A percentile compares a stretch with the other conserved stretches of the same genome.
These are phyloP conservation scores for Mucor ambiguus DNA, from an alignment of 371 early-diverging fungal genomes.

Conservation along the genomic window DNA sequence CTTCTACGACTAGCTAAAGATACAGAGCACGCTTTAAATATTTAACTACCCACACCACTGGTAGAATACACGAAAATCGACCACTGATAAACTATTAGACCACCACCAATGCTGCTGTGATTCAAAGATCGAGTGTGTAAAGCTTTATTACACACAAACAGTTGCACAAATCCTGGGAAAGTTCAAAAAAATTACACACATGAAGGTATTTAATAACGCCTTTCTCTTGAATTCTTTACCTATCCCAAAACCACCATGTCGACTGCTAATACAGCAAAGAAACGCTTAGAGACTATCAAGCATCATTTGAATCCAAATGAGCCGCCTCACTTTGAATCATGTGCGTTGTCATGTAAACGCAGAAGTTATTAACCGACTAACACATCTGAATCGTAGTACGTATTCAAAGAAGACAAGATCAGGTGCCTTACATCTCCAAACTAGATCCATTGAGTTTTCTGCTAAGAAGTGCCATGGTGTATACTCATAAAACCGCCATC, in stretches of 20 bases:
- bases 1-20: background rate
- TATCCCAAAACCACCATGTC: background rate
- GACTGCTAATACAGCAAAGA: background rate
- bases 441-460: slow-evolving; percentile 58
- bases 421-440: slow-evolving; percentile 26
- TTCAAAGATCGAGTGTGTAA: background rate
- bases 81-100: background rate
- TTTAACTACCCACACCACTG: background rate
- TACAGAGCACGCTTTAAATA: background rate
- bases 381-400: slow-evolving; percentile 21
- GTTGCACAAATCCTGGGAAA: slow-evolving; percentile 6
- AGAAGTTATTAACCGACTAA: background rate
- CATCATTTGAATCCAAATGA: slow-evolving; percentile 15
- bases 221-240: background rate
- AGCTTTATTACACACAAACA: background rate
- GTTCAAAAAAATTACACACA: background rate
- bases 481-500: slow-evolving; percentile 53
- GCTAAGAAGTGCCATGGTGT: slow-evolving; percentile 55
- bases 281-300: slow-evolving; percentile 10
- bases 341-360: background rate
- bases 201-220: background rate
- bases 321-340: slow-evolving; percentile 16
- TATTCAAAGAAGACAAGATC: slow-evolving; percentile 25
- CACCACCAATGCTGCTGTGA: background rate
- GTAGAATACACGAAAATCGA: background rate